Base-by-base conservation (phyloP, 352 stramenopile genomes). In the Globisporangium lucens region DNA sequence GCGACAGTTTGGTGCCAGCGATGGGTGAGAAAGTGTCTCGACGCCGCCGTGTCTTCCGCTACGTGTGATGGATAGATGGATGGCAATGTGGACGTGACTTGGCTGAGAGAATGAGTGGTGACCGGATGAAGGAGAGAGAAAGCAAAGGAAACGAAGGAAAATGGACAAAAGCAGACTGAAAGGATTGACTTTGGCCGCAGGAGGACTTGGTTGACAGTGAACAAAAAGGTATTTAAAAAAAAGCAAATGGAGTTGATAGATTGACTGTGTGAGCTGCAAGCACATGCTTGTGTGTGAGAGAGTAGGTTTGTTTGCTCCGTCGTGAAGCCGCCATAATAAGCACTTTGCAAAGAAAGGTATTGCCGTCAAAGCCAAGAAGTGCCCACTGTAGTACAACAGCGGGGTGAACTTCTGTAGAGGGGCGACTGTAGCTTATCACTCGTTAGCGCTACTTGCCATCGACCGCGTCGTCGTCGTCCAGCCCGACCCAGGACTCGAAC, bases 401-500 rank as follows among this genome's bases (percentile, higher is more conserved):
- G 13, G 15, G 9, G 15, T 3, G 2, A 46, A 20, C 9, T 46
- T 17, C 38, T 46, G 38, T 46, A n/a, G 15, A 49, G 4, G 15
- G 15, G 7, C 15, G 41, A 9, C 13, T 8, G 41, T n/a, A n/a
- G 41, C 13, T n/a, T 15, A 49, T 49, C 41, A n/a, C 4, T 49
- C 5, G 15, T 4, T 49, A 49, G 4, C 1, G 2, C 49, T 46
- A 67, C 24, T 55, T 55, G 2, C 15, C 53, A 8, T 80, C 74
- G 46, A 38, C 38, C 2, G 35, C 71, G 12, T 91, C 80, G 6
- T 90, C 83, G 51, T 93, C 86, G 56, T 95, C 85, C 4, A 94
- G 75, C 15, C 88, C 89, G 17, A 96, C 83, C 87, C 88, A 97
- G 8, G 85, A 93, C 58, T 91, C 85, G 62, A 95, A 96, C 20